phyloP scores from a whole-genome alignment of 345 rosid genomes.

The Nephelium lappaceum region DNA sequence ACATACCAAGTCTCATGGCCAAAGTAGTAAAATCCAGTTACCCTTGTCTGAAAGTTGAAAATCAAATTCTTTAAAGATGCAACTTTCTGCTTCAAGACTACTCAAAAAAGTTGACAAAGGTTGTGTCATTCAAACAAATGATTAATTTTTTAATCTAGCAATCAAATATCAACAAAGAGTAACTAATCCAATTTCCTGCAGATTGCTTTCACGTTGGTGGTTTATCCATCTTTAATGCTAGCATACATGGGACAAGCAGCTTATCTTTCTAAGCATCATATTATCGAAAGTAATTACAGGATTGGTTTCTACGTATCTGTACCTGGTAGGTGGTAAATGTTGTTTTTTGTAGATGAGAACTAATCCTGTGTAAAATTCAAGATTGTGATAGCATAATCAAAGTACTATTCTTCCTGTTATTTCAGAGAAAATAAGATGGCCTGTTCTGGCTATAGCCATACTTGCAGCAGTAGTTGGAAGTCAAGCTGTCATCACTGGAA shows the following conservation, averaged over 20 bases:
- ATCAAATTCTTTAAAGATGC: not conserved
- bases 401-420: constrained; percentile 14
- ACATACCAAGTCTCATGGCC: not conserved
- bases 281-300: constrained; percentile 51
- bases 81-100: not conserved
- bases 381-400: constrained; percentile 4
- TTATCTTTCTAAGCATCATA: constrained; percentile 83
- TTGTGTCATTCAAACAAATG: not conserved
- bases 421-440: constrained; percentile 91
- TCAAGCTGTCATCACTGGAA: constrained; percentile 96
- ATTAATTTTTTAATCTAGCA: constrained; percentile 8
- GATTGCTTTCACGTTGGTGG: constrained; percentile 90
- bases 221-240: constrained; percentile 91
- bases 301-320: constrained; percentile 97
- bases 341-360: constrained; percentile 15
- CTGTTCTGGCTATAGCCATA: constrained; percentile 90
- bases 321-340: constrained; percentile 56
- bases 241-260: constrained; percentile 99
- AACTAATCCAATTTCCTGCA: constrained; percentile 35
- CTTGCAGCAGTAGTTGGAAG: constrained; percentile 97
- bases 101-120: not conserved
- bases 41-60: not conserved
- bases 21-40: not conserved
- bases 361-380: not conserved
- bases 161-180: not conserved